Conservation (phyloP, 305 asterid species). For the Fraxinus albicans region DNA sequence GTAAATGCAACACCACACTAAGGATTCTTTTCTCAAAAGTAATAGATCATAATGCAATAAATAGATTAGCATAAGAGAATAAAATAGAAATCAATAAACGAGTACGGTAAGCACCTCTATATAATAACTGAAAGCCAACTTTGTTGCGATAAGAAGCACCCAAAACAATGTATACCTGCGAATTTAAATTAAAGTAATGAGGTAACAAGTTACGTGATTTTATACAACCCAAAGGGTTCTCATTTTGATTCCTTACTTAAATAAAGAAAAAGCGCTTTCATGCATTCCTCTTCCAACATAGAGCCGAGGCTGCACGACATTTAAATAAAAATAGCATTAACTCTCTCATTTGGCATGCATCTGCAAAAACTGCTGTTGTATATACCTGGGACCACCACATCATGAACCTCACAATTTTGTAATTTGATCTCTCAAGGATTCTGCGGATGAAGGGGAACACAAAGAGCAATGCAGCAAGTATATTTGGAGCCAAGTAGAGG, state of each 20-base stretch:
- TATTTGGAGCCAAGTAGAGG: slow-evolving; percentile 90
- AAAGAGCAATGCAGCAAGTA: slow-evolving; percentile 81
- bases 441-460: slow-evolving; percentile 92
- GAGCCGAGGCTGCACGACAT: slow-evolving; percentile 84
- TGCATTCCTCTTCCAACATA: slow-evolving; percentile 99
- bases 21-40: background rate
- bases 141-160: slow-evolving; percentile 87
- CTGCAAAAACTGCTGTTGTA: background rate
- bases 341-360: slow-evolving; percentile 9
- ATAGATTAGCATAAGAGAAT: slow-evolving; percentile 7
- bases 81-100: background rate
- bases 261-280: slow-evolving; percentile 93
- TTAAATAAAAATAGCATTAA: slow-evolving; percentile 24
- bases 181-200: slow-evolving; percentile 14
- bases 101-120: slow-evolving; percentile 60
- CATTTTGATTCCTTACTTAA: slow-evolving; percentile 61
- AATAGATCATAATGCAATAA: background rate
- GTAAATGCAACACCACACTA: background rate
- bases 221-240: slow-evolving; percentile 15
- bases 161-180: slow-evolving; percentile 95
- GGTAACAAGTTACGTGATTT: slow-evolving; percentile 18
- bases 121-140: slow-evolving; percentile 89
- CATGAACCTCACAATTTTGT: slow-evolving; percentile 90
- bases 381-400: slow-evolving; percentile 99
- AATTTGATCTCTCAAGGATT: slow-evolving; percentile 91